Evolutionary conservation across 1,139 yeast genomes (phyloP).

Genomic region (Waltiozyma sp.): DNA sequence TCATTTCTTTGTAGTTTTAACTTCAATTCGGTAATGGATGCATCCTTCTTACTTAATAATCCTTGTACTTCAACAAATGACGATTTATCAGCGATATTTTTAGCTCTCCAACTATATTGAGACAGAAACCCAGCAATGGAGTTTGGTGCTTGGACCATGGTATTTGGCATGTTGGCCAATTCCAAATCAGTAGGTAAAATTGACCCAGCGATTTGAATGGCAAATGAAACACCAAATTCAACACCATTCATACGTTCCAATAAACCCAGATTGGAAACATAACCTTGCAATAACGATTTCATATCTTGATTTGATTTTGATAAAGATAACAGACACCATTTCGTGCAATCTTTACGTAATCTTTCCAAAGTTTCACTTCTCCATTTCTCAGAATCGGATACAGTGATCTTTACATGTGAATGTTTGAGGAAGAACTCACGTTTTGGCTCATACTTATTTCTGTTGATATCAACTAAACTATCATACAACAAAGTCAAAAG

Average conservation of each 20-base stretch:
- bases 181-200: conserved; percentile 58
- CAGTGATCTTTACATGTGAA: conserved; percentile 45
- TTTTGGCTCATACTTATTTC: conserved; percentile 76
- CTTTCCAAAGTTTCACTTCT: conserved; percentile 56
- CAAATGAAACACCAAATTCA: conserved; percentile 79
- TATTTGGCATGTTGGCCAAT: conserved; percentile 20
- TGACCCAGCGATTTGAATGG: conserved; percentile 76
- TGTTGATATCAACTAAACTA: conserved; percentile 78
- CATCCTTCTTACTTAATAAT: conserved; percentile 13
- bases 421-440: conserved; percentile 56
- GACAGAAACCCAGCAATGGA: conserved; percentile 67
- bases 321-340: conserved; percentile 54
- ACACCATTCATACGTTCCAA: conserved; percentile 27
- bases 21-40: conserved; percentile 14
- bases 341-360: conserved; percentile 46
- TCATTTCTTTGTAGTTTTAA: conserved; percentile 10
- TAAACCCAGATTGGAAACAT: conserved; percentile 40
- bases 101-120: conserved; percentile 67
- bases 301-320: conserved; percentile 57
- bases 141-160: conserved; percentile 31
- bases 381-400: conserved; percentile 76
- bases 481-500: conserved; percentile 67
- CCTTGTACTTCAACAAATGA: conserved; percentile 8
- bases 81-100: conserved; percentile 25
- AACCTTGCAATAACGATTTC: conserved; percentile 67